Evolutionary conservation across 371 early-diverging fungal genomes (phyloP), one percentile per base, ranked within the genome.

Genomic region (Blakeslea trispora): DNA sequence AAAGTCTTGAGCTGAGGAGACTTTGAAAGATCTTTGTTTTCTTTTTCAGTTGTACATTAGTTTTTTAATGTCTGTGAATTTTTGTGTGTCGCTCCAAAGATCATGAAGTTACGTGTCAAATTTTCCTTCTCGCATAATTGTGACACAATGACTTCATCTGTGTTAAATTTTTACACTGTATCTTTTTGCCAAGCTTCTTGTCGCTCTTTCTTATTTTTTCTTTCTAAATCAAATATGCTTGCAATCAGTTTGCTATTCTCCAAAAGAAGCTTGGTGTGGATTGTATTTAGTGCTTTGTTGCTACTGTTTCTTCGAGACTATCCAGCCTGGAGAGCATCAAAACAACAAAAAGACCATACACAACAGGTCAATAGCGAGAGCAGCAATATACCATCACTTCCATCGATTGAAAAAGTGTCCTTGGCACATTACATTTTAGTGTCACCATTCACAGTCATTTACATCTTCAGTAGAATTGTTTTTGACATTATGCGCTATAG

Each of bases 371-470:
- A 55, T 15, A 28, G 37, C 1, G 15, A 42, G 11, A 21, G 35
- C 7, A 44, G 18, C 28, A 14, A 49, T 28, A 28, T 7, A 28
- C 28, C 28, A 7, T 7, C 28, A 37, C 37, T 11, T 13, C 14
- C 37, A 6, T 37, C 37, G 1, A 43, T 42, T 9, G 47, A 53
- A 14, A 61, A 64, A 14, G n/a, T 71, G 31, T 60, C 69, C 11
- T 11, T 69, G 1, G 40, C 44, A 0, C 75, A 75, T 42, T 75
- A 75, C 43, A 61, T 75, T 8, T 35, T 71, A 9, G 69, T 64
- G 1, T 48, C 57, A 19, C 75, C 75, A 1, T 59, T 75, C 55
- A 72, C 75, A 40, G 59, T 56, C 10, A 13, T 69, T 2, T 75
- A 75, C 32, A 61, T 75, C 34, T 10, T 64, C 10, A 44, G 37